Base-by-base conservation (phyloP, 495 filamentous ascomycete species). In the Cercophora scortea region DNA sequence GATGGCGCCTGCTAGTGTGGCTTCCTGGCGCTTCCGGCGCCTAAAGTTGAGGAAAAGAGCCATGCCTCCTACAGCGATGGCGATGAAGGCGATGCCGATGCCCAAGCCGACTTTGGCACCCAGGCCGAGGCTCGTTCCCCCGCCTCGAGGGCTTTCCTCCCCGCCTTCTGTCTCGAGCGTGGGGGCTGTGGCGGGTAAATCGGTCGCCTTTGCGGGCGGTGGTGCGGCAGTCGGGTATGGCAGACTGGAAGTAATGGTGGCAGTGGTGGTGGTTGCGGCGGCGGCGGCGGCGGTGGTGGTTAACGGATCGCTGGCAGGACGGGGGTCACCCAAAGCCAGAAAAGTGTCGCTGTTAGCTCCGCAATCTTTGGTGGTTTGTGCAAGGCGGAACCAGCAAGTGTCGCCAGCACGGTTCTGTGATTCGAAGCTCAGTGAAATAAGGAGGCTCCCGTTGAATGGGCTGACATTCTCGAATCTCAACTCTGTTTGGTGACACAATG, bases 351-450 rank as follows among this genome's bases (percentile, higher is more conserved):
- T 61, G 19, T 34, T 35, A 44, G 36, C 56, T 41, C 56, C 51
- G 44, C 65, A 68, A 19, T 54, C 59, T 19, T 52, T 49, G 5
- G 47, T 12, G 38, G 38, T 46, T 16, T 48, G 43, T 18, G 32
- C 33, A 47, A 68, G 56, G 17, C 56, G 49, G 50, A 68, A 64
- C 60, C 61, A 68, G 52, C 65, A 68, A 33, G 58, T 56, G 13
- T 55, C 57, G 49, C 49, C 39, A 4, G 65, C 61, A 4, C 25
- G 45, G 43, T 25, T 25, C 25, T 25, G 25, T 25, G 25, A 2
- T 25, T 25, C 25, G 25, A 67, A 61, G 48, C 49, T 65, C 17
- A 67, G 19, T n/a, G 39, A 35, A 35, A 66, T 49, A 17, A 51
- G 44, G 9, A 43, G 49, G 47, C 46, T 63, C 34, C 52, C 61